phyloP scores from a whole-genome alignment of 1,284 basidiomycete genomes.

The Malassezia japonica region DNA sequence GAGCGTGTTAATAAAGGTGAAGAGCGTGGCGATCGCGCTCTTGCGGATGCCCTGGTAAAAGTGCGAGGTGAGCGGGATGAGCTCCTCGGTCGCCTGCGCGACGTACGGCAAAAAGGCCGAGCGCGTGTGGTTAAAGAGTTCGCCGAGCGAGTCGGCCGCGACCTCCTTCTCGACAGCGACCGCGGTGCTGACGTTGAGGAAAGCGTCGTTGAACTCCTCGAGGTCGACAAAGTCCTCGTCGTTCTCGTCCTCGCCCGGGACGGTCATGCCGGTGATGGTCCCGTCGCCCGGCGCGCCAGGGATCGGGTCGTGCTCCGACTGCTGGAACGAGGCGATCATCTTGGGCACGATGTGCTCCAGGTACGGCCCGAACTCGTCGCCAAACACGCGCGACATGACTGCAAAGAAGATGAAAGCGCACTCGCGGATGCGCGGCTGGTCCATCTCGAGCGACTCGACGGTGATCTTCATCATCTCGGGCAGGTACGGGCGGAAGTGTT shows the following conservation, averaged over 20 bases:
- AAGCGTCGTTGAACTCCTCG: slow-evolving; percentile 60
- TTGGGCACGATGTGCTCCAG: slow-evolving; percentile 77
- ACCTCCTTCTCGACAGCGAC: slow-evolving; percentile 99
- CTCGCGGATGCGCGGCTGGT: slow-evolving; percentile 75
- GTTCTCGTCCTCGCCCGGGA: slow-evolving; percentile 56
- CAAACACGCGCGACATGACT: slow-evolving; percentile 92
- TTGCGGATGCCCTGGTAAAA: slow-evolving; percentile 99
- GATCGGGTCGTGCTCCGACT: slow-evolving; percentile 55
- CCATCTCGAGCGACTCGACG: slow-evolving; percentile 79
- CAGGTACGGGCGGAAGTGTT: slow-evolving; percentile 91
- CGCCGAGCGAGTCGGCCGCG: slow-evolving; percentile 89
- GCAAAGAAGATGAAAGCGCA: slow-evolving; percentile 98
- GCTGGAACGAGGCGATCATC: slow-evolving; percentile 73
- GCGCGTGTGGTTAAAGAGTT: slow-evolving; percentile 74
- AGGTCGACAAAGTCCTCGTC: slow-evolving; percentile 57
- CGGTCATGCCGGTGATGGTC: slow-evolving; percentile 53
- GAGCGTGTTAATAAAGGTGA: slow-evolving; percentile 83
- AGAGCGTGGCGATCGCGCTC: slow-evolving; percentile 75
- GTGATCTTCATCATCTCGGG: slow-evolving; percentile 89
- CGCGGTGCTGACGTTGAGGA: slow-evolving; percentile 72
- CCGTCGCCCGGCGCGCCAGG: slow-evolving; percentile 45
- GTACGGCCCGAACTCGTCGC: slow-evolving; percentile 82
- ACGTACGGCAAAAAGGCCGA: slow-evolving; percentile 76
- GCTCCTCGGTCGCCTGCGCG: slow-evolving; percentile 63
- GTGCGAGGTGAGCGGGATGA: slow-evolving; percentile 72